phyloP scores from a whole-genome alignment of 768 basidiomycete species.

The Phaeotremella fagi region DNA sequence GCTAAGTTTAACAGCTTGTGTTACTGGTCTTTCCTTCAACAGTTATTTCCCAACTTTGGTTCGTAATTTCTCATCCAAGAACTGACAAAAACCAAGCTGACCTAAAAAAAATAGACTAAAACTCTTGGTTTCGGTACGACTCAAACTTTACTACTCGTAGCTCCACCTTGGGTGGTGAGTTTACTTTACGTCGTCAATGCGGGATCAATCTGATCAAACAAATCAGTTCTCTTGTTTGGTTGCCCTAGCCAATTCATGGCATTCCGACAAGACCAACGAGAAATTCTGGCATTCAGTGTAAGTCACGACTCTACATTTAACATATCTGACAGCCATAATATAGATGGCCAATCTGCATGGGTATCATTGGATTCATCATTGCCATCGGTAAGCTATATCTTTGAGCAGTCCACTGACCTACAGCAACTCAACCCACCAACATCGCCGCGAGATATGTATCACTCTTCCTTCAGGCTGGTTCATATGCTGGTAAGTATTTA shows the following conservation, averaged over 20 bases:
- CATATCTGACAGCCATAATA: slow-evolving; percentile 24
- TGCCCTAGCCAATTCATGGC: slow-evolving; percentile 53
- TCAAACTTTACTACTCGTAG: slow-evolving; percentile 33
- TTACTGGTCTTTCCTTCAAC: slow-evolving; percentile 30
- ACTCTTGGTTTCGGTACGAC: slow-evolving; percentile 34
- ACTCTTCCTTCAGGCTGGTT: slow-evolving; percentile 53
- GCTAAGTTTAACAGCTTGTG: slow-evolving; percentile 28
- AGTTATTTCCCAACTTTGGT: slow-evolving; percentile 30
- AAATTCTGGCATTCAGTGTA: slow-evolving; percentile 60
- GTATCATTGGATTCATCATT: slow-evolving; percentile 55
- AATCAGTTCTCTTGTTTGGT: slow-evolving; percentile 44
- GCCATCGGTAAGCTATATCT: slow-evolving; percentile 37
- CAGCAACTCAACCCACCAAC: slow-evolving; percentile 7
- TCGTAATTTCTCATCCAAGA: neutral
- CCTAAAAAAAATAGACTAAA: slow-evolving; percentile 11
- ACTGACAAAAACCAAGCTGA: neutral
- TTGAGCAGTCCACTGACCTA: neutral
- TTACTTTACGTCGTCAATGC: slow-evolving; percentile 7
- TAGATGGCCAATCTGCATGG: slow-evolving; percentile 47
- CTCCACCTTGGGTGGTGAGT: slow-evolving; percentile 36
- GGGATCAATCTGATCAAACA: neutral
- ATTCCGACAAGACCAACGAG: slow-evolving; percentile 66
- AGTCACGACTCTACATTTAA: slow-evolving; percentile 24
- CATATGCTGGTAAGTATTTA: slow-evolving; percentile 52
- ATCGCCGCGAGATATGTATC: slow-evolving; percentile 32